Percentiles rank a stretch among this genome's conserved stretches.
These are phyloP conservation scores for Brassica incana DNA, from an alignment of 345 rosid genomes.

Conservation along the genomic window DNA sequence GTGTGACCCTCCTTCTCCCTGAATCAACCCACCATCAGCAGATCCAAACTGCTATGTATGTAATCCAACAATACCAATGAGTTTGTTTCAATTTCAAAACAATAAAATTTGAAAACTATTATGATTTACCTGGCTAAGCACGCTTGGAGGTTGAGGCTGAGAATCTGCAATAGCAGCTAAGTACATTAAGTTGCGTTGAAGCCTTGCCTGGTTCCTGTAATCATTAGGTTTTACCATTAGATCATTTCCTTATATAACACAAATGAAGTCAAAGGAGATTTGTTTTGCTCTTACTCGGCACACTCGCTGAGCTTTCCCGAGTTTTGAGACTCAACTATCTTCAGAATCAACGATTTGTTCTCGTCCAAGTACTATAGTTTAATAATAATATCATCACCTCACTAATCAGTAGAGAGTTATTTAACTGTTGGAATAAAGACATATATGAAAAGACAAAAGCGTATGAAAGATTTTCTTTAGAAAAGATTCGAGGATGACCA, in stretches of 20 bases:
- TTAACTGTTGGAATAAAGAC: slow-evolving; percentile 7
- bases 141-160: slow-evolving; percentile 84
- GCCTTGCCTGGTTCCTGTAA: slow-evolving; percentile 91
- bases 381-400: slow-evolving; percentile 11
- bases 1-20: slow-evolving; percentile 69
- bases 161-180: slow-evolving; percentile 98
- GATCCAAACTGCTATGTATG: slow-evolving; percentile 58
- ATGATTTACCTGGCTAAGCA: slow-evolving; percentile 76
- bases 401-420: background rate
- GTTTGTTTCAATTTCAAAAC: background rate
- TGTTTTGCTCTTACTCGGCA: slow-evolving; percentile 74
- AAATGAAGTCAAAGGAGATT: background rate
- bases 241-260: background rate
- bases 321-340: slow-evolving; percentile 99
- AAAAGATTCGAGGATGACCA: slow-evolving; percentile 39
- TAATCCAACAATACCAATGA: slow-evolving; percentile 11
- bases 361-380: slow-evolving; percentile 89
- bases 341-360: slow-evolving; percentile 98
- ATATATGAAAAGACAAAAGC: slow-evolving; percentile 11
- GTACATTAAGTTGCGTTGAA: slow-evolving; percentile 96
- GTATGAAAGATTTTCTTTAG: slow-evolving; percentile 28
- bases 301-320: slow-evolving; percentile 91
- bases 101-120: background rate
- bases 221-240: slow-evolving; percentile 2
- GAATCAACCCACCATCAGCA: slow-evolving; percentile 63